Evolutionary conservation across 2,329 filamentous ascomycete genomes (phyloP), one percentile per base, ranked within the genome.

Genomic region (Monilinia fructigena): DNA sequence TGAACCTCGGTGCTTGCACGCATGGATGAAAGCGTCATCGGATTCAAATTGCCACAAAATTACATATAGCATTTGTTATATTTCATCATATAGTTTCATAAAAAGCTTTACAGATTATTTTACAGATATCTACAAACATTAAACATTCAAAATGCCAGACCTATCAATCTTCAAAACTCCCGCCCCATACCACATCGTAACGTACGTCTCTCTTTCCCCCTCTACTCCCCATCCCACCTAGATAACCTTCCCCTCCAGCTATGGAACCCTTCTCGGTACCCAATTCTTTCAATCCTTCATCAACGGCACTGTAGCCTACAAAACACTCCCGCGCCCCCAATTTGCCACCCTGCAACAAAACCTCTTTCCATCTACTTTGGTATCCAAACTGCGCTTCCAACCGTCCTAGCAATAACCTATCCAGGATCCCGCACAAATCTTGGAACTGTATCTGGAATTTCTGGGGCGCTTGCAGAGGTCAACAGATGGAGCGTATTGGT

Each of bases 211-310:
- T 23, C 47, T 11, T 8, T 23, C 20, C n/a, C 16, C 23, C 35
- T 20, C 26, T 35, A 16, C 31, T 35, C 14, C 23, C 66, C 42
- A 55, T 20, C 38, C n/a, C 66, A 66, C 68, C 65, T 68, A 56
- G 70, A 54, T 42, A 42, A 42, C 40, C 40, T 42, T 47, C 8
- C 63, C 66, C 67, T 70, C 92, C 61, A 95, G 92, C 76, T 97
- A 96, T 79, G 93, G 92, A 71, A 93, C 92, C 26, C 85, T 98
- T 60, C 82, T 98, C 18, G 95, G 95, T 70, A 89, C 89, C 38
- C 90, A 92, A 50, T 84, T 97, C 77, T 98, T 93, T 79, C 92
- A 98, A 77, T 89, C 90, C 79, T 97, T 97, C 78, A 78, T 88
- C 74, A 86, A 85, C 74, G 84, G 92, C 67, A 86, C 92, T 63